Evolutionary conservation across 352 stramenopile species (phyloP), one percentile per base, ranked within the genome.

Genomic region (Pythium coloratum): DNA sequence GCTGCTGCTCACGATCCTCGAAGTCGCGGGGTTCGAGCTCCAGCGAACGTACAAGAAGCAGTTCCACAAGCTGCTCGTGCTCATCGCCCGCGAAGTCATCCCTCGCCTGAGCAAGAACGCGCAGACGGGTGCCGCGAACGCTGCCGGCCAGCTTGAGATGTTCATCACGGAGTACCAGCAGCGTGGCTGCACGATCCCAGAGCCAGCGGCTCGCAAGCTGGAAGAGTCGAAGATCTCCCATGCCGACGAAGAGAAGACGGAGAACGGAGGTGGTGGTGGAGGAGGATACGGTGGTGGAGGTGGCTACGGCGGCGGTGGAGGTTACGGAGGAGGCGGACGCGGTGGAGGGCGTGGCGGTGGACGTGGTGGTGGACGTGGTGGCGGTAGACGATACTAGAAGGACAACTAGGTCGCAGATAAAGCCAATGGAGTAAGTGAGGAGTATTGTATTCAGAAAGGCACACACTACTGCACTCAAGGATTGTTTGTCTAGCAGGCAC

Each of bases 41-140:
- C 65, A 79, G 9, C 77, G 74, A 9, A 69, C 72, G 36, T 94
- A 91, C 76, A 88, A 85, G 70, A 77, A 76, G 7, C 83, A 94
- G 61, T 92, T 94, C 64, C 86, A 91, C 72, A 92, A 94, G 58
- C 55, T 92, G 26, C 64, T 94, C 28, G 72, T 88, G 40, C 76
- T 91, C 10, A 90, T 92, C 59, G 79, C 79, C 18, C 76, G 75
- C 16, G 77, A 94, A 20, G 74, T 94, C 26, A 83, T 76, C 40
- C 86, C 86, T 1, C 69, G 73, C 32, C 63, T 94, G 30, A 94
- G 80, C 59, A 90, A 89, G 46, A 84, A 92, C 47, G 73, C 86
- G 4, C 88, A 85, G 36, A 90, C 82, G n/a, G 86, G 86, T 55
- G 84, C 82, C 2, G 86, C 86, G 8, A 92, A 92, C 55, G 86